Conservation (phyloP, 352 stramenopile genomes). For the Globisporangium irregulare region DNA sequence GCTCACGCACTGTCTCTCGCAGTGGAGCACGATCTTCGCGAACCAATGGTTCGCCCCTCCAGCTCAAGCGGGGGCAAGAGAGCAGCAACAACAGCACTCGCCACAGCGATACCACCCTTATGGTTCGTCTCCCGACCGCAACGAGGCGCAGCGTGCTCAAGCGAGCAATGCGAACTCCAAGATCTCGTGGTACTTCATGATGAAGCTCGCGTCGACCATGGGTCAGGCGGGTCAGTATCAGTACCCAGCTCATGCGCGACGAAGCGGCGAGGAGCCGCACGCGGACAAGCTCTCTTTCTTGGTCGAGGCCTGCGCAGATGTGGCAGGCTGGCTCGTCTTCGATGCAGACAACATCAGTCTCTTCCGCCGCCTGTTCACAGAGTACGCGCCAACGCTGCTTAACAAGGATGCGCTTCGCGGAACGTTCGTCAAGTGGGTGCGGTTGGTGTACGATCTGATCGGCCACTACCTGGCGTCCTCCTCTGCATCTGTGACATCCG, state of each 20-base stretch:
- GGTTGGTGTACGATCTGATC: conserved; percentile 25
- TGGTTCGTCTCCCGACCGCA: not conserved
- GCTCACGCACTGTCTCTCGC: conserved; percentile 25
- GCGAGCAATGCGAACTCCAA: conserved; percentile 3
- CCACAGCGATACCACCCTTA: conserved; percentile 10
- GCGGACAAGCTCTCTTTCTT: conserved; percentile 14
- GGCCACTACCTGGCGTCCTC: conserved; percentile 23
- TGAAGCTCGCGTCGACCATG: not conserved
- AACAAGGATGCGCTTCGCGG: conserved; percentile 28
- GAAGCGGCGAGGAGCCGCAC: not conserved
- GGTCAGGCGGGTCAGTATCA: conserved; percentile 6
- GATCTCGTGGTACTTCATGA: conserved; percentile 31
- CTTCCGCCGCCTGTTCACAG: conserved; percentile 24
- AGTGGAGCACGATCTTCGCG: conserved; percentile 29
- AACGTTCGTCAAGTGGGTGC: conserved; percentile 30
- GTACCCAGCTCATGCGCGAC: not conserved
- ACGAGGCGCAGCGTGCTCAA: conserved; percentile 4
- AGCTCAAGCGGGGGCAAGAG: not conserved
- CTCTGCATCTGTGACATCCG: not conserved
- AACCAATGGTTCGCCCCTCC: conserved; percentile 11
- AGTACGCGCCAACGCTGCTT: conserved; percentile 24
- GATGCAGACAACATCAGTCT: conserved; percentile 26
- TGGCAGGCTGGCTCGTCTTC: conserved; percentile 31
- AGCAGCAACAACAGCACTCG: not conserved
- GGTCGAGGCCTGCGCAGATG: conserved; percentile 23